Evolutionary conservation across 108 stramenopile species (phyloP), one percentile per base, ranked within the genome.

Genomic region (Pseudonitzschia delicatissima): DNA sequence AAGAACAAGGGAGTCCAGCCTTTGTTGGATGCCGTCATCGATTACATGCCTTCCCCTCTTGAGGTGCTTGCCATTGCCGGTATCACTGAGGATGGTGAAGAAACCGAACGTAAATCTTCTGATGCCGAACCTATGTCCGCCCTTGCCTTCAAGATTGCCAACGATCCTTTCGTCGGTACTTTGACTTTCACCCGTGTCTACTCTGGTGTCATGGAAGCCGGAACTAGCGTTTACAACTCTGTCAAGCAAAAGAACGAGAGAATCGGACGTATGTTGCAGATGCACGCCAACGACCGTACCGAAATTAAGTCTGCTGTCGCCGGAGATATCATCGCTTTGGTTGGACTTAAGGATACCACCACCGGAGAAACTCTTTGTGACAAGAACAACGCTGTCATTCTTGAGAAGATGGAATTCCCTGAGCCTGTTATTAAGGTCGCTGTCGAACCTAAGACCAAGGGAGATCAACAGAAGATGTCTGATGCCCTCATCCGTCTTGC

Each of bases 321-420:
- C n/a, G 97, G 99, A 44, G 94, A 98, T 63, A 97, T 98, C 64
- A 86, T 98, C 69, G 94, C 88, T 15, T 76, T 98, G 32, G 96
- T 96, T 64, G 99, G 98, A 27, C 76, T 99, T 18, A 96, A 97
- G 68, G 89, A 94, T 62, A 96, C 98, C 34, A 91, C 93, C 66
- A 98, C 99, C 4, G 99, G 99, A 58, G 99, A 99, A 64, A 98
- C 98, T 40, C 85, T 99, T 28, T 94, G 93, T 66, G 77, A 79
- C 52, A 84, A 93, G 82, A 57, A 68, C 63, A 64, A 92, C 28
- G 67, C 87, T 28, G 89, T 95, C 66, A 90, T 87, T 48, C 85
- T 95, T 45, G 96, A 96, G 77, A 96, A 96, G 84, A 97, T 99
- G 97, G 98, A 99, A 74, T 98, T 97, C 91, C 97, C 98, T 27